Evolutionary conservation across 805 yeast species (phyloP).

Genomic region (Schwanniomyces occidentalis): DNA sequence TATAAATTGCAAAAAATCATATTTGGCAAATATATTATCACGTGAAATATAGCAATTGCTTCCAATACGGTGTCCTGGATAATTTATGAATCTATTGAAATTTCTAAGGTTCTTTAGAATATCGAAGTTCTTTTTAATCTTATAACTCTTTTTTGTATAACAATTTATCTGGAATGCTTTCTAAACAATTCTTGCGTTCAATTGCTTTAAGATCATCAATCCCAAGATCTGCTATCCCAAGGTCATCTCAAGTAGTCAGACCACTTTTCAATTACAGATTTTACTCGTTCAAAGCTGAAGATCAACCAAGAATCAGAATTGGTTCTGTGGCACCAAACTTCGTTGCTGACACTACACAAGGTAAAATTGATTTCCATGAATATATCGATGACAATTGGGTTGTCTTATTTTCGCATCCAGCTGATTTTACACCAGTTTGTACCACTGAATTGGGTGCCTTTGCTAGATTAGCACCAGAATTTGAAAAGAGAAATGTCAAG

Average conservation of each 20-base stretch:
- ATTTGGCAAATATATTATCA: not conserved
- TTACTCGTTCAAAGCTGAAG: conserved; percentile 33
- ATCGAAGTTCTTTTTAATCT: too few relatives aligned
- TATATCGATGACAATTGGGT: conserved; percentile 64
- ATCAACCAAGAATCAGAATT: conserved; percentile 46
- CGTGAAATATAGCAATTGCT: conserved; percentile 4
- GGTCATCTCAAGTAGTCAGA: conserved; percentile 4
- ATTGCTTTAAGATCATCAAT: conserved; percentile 1
- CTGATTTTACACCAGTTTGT: conserved; percentile 78
- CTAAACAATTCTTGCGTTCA: conserved; percentile 21
- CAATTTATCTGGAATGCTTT: too few relatives aligned
- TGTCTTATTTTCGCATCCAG: conserved; percentile 73
- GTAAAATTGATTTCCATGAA: conserved; percentile 62
- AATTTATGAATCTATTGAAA: too few relatives aligned
- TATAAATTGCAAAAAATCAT: too few relatives aligned
- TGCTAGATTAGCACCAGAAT: conserved; percentile 69
- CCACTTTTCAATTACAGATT: conserved; percentile 16
- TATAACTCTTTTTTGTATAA: too few relatives aligned
- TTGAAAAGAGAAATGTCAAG: conserved; percentile 62
- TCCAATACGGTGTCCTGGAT: not conserved
- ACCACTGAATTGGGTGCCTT: conserved; percentile 79
- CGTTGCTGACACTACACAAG: conserved; percentile 61
- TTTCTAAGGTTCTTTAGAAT: not conserved
- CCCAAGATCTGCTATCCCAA: conserved; percentile 8
- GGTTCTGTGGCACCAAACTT: conserved; percentile 74